These are phyloP conservation scores for Cryphonectria nitschkei DNA, from an alignment of 2,329 filamentous ascomycete species.

Conservation along the genomic window DNA sequence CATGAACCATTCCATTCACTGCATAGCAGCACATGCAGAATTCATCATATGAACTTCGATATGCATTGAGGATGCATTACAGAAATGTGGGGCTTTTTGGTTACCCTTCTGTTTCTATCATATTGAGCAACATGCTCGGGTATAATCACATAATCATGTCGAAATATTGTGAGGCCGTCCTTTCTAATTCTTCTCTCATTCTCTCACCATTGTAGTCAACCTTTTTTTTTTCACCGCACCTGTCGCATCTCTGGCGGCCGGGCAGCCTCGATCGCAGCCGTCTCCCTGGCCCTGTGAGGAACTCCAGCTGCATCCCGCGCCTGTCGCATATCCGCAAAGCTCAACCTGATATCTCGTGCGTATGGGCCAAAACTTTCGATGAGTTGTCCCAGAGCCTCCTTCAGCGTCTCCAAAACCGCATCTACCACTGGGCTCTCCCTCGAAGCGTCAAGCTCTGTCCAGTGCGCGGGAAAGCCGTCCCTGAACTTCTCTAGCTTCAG, in stretches of 20 bases:
- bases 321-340: conserved; percentile 69
- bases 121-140: conserved; percentile 28
- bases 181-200: background rate
- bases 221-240: conserved; percentile 32
- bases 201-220: background rate
- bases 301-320: conserved; percentile 66
- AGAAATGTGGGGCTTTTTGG: background rate
- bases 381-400: conserved; percentile 66
- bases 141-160: conserved; percentile 26
- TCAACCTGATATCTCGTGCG: conserved; percentile 70
- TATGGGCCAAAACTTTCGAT: conserved; percentile 76
- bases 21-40: background rate
- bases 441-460: conserved; percentile 72
- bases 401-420: conserved; percentile 66
- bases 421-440: conserved; percentile 70
- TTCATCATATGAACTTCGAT: background rate
- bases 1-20: background rate
- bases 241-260: conserved; percentile 39
- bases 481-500: conserved; percentile 71
- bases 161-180: background rate
- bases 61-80: background rate
- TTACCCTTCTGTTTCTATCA: conserved; percentile 12
- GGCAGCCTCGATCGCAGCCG: conserved; percentile 33
- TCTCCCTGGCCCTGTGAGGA: conserved; percentile 8
- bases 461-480: conserved; percentile 64